Conservation (phyloP, 305 asterid genomes). For the Solanum hybrid region DNA sequence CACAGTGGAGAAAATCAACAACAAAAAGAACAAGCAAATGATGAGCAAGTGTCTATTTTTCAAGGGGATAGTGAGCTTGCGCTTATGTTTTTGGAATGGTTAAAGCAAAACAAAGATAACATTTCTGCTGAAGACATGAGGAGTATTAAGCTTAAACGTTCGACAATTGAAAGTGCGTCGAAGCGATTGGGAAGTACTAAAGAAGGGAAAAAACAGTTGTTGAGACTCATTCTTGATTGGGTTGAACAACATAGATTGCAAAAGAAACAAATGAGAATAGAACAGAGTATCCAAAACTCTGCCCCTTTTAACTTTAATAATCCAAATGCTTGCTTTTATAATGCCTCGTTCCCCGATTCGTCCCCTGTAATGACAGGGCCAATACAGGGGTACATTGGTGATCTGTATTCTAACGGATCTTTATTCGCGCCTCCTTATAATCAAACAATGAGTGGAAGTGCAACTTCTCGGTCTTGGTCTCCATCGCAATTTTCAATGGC, state of each 20-base stretch:
- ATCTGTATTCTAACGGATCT: slow-evolving; percentile 18
- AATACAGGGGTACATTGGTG: slow-evolving; percentile 4
- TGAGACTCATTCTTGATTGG: slow-evolving; percentile 81
- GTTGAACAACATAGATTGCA: slow-evolving; percentile 69
- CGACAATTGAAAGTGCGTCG: slow-evolving; percentile 79
- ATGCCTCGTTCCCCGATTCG: background rate
- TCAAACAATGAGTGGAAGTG: slow-evolving; percentile 27
- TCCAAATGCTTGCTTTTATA: slow-evolving; percentile 18
- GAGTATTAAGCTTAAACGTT: slow-evolving; percentile 68
- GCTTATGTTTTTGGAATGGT: slow-evolving; percentile 68
- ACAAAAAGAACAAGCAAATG: slow-evolving; percentile 7
- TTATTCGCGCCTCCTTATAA: background rate
- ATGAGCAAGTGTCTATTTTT: slow-evolving; percentile 30
- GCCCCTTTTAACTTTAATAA: slow-evolving; percentile 15
- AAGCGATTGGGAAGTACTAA: slow-evolving; percentile 53
- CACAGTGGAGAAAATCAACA: slow-evolving; percentile 22
- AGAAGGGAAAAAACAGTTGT: slow-evolving; percentile 74
- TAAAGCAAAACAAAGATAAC: slow-evolving; percentile 66
- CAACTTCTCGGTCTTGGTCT: slow-evolving; percentile 40
- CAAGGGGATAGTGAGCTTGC: slow-evolving; percentile 61
- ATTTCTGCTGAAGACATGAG: slow-evolving; percentile 85
- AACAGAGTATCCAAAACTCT: slow-evolving; percentile 5
- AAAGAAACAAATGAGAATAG: slow-evolving; percentile 32
- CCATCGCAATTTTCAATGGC: slow-evolving; percentile 23
- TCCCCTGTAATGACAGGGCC: slow-evolving; percentile 10